Conservation (phyloP, 179 eudicot genomes). For the Camellia oleifera region DNA sequence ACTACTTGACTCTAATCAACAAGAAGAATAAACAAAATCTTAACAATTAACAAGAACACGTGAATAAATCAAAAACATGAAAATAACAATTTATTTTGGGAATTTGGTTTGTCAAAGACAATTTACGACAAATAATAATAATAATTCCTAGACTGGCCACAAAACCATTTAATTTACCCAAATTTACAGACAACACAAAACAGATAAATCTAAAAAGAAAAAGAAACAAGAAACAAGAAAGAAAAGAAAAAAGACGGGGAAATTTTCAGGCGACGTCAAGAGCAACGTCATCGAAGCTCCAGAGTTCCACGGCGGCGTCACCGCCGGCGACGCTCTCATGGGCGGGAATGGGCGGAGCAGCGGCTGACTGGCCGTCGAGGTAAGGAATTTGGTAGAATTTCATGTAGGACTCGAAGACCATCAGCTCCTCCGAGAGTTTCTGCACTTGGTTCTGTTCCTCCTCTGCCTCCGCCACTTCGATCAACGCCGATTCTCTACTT, state of each 20-base stretch:
- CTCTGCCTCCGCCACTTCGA: conserved; percentile 1
- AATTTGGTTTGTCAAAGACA: neutral
- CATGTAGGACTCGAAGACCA: conserved; percentile 73
- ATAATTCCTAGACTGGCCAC: neutral
- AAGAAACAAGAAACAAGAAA: too few relatives aligned
- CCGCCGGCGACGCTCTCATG: conserved; percentile 36
- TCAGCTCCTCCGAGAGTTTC: conserved; percentile 65
- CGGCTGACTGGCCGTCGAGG: conserved; percentile 51
- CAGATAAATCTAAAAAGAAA: neutral
- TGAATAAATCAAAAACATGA: too few relatives aligned
- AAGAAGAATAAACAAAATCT: too few relatives aligned
- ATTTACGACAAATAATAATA: neutral
- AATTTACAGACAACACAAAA: neutral
- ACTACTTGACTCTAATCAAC: too few relatives aligned
- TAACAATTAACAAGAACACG: too few relatives aligned
- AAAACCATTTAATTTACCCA: neutral
- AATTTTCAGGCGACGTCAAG: conserved; percentile 6
- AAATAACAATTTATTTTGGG: neutral
- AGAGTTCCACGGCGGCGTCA: conserved; percentile 43
- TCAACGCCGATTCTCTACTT: conserved; percentile 6
- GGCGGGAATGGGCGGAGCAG: conserved; percentile 17
- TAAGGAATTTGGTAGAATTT: conserved; percentile 78
- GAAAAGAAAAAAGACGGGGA: too few relatives aligned
- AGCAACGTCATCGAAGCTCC: conserved; percentile 60
- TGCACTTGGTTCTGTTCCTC: conserved; percentile 42